Base-by-base conservation (phyloP, 306 rosid species). In the Ammopiptanthus mongolicus region DNA sequence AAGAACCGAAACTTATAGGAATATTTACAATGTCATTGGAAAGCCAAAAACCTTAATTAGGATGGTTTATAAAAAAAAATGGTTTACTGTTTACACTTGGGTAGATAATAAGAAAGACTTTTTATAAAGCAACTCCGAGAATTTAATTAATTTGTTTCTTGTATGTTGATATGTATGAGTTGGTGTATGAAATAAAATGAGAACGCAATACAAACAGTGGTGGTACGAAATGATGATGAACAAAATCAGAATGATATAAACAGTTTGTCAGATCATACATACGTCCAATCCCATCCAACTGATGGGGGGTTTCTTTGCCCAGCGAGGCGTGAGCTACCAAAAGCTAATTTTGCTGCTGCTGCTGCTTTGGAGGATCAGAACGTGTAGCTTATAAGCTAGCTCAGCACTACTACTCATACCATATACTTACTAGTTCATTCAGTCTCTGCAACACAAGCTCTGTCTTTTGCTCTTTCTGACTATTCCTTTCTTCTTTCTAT, bases 271-370 rank as follows among this genome's bases (percentile, higher is more conserved):
- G 95, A 73, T 87, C 57, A 17, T 19, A 36, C 89, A 86, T 84
- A 89, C 74, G 97, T 92, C 96, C 85, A 89, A 92, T 92, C 96
- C 86, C 80, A 85, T 77, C 87, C 61, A 67, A 78, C 67, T 82
- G 85, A 85, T 55, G 3, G 1, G 28, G 61, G 81, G 81, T 60
- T 34, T 73, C 83, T 73, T 71, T 62, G 69, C 56, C 75, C 85
- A 82, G 84, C 21, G 73, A 48, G 84, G 90, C 91, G 93, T 87
- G 90, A 87, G 84, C 77, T 39, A 81, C 74, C 56, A 87, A 83
- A 81, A 89, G 47, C 47, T 41, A 37, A 29, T 4, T 6, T 85
- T 78, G 71, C 72, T 83, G 39, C 42, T 53, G 9, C 19, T 10
- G 3, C 13, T 56, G 28, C 50, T 77, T 81, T 69, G 58, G 60